phyloP scores from a whole-genome alignment of 2,329 filamentous ascomycete genomes.

The Beauveria asiatica region DNA sequence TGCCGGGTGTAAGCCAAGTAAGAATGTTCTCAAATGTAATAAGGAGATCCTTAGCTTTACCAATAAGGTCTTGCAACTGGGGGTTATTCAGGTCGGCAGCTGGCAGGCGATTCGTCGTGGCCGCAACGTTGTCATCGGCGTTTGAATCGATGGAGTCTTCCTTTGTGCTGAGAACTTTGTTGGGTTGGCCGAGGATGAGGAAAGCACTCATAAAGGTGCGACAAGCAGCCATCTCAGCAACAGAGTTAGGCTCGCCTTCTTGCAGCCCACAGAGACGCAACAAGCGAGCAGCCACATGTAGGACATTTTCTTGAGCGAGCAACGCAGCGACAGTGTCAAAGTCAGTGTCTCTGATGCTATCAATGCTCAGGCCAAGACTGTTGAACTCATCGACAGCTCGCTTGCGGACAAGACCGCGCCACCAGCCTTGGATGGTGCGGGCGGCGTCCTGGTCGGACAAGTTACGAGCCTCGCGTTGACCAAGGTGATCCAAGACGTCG shows the following conservation, averaged over 20 bases:
- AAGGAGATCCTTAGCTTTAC: slow-evolving; percentile 68
- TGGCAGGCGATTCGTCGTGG: slow-evolving; percentile 32
- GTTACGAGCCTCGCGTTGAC: slow-evolving; percentile 35
- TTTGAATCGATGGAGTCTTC: background rate
- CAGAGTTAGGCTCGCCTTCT: slow-evolving; percentile 54
- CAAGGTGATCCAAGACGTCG: slow-evolving; percentile 38
- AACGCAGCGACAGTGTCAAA: slow-evolving; percentile 68
- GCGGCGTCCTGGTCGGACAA: slow-evolving; percentile 56
- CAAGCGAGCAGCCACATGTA: slow-evolving; percentile 56
- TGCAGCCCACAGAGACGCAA: slow-evolving; percentile 62
- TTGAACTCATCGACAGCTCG: slow-evolving; percentile 57
- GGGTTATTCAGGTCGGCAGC: slow-evolving; percentile 48
- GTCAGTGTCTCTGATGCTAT: slow-evolving; percentile 58
- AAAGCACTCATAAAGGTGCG: slow-evolving; percentile 74
- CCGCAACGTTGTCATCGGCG: slow-evolving; percentile 50
- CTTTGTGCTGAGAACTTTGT: slow-evolving; percentile 68
- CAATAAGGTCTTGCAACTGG: slow-evolving; percentile 61
- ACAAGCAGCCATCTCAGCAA: slow-evolving; percentile 60
- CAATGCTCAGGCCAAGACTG: slow-evolving; percentile 59
- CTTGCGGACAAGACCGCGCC: slow-evolving; percentile 51
- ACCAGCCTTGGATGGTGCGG: slow-evolving; percentile 59
- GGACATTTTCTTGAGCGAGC: slow-evolving; percentile 57
- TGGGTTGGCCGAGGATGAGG: slow-evolving; percentile 70
- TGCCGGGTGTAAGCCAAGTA: slow-evolving; percentile 54
- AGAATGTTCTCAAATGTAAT: slow-evolving; percentile 70